A percentile compares a stretch with the other conserved stretches of the same genome.
Evolutionary conservation across 495 filamentous ascomycete genomes (phyloP).

Genomic region (Penicillium cataractarum): DNA sequence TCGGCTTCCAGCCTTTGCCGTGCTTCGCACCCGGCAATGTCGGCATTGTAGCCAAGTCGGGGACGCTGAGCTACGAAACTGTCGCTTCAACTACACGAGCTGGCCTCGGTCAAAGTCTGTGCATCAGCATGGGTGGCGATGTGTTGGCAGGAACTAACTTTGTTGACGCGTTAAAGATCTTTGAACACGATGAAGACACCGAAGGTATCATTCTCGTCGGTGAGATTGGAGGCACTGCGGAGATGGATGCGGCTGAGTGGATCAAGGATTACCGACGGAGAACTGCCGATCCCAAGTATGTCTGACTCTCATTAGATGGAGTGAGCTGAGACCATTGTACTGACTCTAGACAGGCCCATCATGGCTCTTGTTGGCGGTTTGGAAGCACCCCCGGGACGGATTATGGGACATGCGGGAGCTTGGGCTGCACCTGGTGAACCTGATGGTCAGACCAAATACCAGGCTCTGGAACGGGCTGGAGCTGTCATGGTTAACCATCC

Average conservation of each 20-base stretch:
- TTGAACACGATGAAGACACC: conserved; percentile 75
- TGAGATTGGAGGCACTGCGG: conserved; percentile 82
- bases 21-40: conserved; percentile 75
- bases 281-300: conserved; percentile 62
- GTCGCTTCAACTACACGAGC: conserved; percentile 81
- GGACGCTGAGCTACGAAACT: conserved; percentile 86
- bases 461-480: conserved; percentile 68
- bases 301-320: conserved; percentile 41
- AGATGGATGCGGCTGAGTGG: conserved; percentile 82
- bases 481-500: conserved; percentile 81
- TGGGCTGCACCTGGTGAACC: conserved; percentile 71
- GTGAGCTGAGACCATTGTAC: neutral
- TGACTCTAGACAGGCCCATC: conserved; percentile 62
- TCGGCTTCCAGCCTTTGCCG: conserved; percentile 83
- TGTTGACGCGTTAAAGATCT: conserved; percentile 72
- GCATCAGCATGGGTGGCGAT: conserved; percentile 89
- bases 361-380: conserved; percentile 77
- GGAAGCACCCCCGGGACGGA: conserved; percentile 63
- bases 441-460: conserved; percentile 65
- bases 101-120: conserved; percentile 82
- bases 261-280: conserved; percentile 68
- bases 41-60: conserved; percentile 85
- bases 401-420: conserved; percentile 91
- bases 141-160: conserved; percentile 81
- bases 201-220: conserved; percentile 83